Percentiles rank a stretch among this genome's conserved stretches.
Conservation (phyloP, 805 yeast genomes). For the Saturnispora ahearnii region DNA sequence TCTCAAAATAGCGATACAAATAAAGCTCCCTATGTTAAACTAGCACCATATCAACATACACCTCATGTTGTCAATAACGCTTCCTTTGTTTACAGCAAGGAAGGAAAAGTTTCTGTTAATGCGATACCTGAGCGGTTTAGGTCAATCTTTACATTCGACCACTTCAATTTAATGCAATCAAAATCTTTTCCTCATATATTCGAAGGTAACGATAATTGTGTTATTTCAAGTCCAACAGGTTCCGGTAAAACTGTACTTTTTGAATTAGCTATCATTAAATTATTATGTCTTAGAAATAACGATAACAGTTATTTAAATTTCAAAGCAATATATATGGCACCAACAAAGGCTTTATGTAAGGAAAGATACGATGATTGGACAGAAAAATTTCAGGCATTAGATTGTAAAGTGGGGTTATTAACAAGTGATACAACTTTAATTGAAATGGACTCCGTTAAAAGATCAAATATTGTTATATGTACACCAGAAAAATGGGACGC, state of each 20-base stretch:
- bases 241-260: conserved; percentile 97
- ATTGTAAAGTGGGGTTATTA: conserved; percentile 73
- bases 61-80: not conserved
- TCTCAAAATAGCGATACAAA: not conserved
- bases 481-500: conserved; percentile 94
- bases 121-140: conserved; percentile 32
- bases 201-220: conserved; percentile 83
- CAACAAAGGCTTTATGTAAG: conserved; percentile 86
- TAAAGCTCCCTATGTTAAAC: not conserved
- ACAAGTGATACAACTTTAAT: conserved; percentile 94
- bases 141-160: conserved; percentile 22
- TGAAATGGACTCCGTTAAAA: conserved; percentile 61
- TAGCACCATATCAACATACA: not conserved
- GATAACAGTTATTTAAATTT: conserved; percentile 71
- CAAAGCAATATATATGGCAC: conserved; percentile 87
- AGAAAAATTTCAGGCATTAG: conserved; percentile 71
- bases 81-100: not conserved
- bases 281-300: conserved; percentile 32
- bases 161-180: conserved; percentile 77
- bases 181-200: conserved; percentile 85
- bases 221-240: conserved; percentile 95
- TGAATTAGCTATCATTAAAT: conserved; percentile 51
- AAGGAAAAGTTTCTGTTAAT: not conserved
- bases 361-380: conserved; percentile 89
- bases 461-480: conserved; percentile 85